Evolutionary conservation across 352 stramenopile genomes (phyloP), one percentile per base, ranked within the genome.

Genomic region (Phytophthora hibernalis): DNA sequence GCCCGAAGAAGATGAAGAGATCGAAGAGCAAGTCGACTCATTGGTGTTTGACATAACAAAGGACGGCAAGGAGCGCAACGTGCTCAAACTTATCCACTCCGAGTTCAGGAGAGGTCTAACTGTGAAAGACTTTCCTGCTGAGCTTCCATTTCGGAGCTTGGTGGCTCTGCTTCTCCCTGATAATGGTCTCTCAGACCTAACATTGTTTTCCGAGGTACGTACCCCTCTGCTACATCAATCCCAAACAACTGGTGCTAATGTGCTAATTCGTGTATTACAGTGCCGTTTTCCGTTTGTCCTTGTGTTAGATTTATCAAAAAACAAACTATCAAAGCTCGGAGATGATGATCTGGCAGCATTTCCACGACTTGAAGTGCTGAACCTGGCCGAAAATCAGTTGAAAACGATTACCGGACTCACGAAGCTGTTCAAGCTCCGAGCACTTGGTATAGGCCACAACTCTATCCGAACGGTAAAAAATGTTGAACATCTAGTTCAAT

Each of bases 391-490:
- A 16, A 95, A 95, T 28, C 70, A 75, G 16, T 49, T 95, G 16
- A 83, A 76, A 54, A 61, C 40, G 4, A 89, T 95, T 31, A 65
- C 70, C 16, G 86, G 86, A 1, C 60, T 93, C 2, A 59, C 72
- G 1, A 85, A 87, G 26, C 65, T 77, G 1, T 85, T 87, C 30
- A 77, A 91, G 31, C 58, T 95, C 0, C 80, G 79, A 18, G 86
- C 86, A 3, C 70, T 95, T 31, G 85, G 81, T 50, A 56, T 90
- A 13, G 76, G 71, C 20, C 52, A 83, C 56, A 95, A 95, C 40
- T 21, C 50, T 4, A 79, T 95, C 31, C 79, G 79, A 21, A 74
- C 37, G 1, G 79, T 91, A 55, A 93, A 83, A 49, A 95, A 95
- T 59, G 70, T 93, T 21, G 87, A 93, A 49, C 87, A 91, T 28